Percentiles rank a stretch among this genome's conserved stretches.
Conservation (phyloP, 106 monocot genomes). For the Ottelia alismoides region DNA sequence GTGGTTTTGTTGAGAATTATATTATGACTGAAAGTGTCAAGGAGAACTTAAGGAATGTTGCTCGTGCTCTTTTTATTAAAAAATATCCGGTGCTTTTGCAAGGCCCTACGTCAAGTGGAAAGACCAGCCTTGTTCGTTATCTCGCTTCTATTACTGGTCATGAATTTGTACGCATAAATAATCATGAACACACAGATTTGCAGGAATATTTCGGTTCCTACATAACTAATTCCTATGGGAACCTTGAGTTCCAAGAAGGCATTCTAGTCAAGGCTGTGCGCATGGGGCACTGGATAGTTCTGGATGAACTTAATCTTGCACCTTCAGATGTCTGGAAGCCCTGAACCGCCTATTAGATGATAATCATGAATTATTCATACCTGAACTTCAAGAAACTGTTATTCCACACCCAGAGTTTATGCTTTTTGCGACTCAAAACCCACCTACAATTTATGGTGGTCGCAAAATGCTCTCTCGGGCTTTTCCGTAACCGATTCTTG, state of each 20-base stretch:
- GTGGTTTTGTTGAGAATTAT: conserved; percentile 35
- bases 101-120: conserved; percentile 99
- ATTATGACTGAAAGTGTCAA: conserved; percentile 67
- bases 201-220: conserved; percentile 97
- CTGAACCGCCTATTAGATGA: conserved; percentile 90
- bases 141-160: conserved; percentile 77
- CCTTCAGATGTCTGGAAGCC: conserved; percentile 96
- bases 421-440: conserved; percentile 98
- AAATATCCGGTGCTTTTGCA: conserved; percentile 89
- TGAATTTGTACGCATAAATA: conserved; percentile 94
- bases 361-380: conserved; percentile 84
- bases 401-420: conserved; percentile 85
- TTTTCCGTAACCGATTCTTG: conserved; percentile 86
- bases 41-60: conserved; percentile 64
- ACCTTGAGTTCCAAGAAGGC: conserved; percentile 87
- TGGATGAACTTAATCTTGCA: conserved; percentile 98
- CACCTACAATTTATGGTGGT: conserved; percentile 81
- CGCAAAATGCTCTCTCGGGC: conserved; percentile 95
- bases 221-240: conserved; percentile 63
- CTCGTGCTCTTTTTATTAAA: conserved; percentile 85
- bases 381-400: conserved; percentile 83
- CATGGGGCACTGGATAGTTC: conserved; percentile 82
- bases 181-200: conserved; percentile 97
- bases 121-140: conserved; percentile 84
- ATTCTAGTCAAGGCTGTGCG: conserved; percentile 89